Percentiles rank a stretch among this genome's conserved stretches.
Evolutionary conservation across 2,329 filamentous ascomycete species (phyloP).

Genomic region (Basipetospora chlamydospora): DNA sequence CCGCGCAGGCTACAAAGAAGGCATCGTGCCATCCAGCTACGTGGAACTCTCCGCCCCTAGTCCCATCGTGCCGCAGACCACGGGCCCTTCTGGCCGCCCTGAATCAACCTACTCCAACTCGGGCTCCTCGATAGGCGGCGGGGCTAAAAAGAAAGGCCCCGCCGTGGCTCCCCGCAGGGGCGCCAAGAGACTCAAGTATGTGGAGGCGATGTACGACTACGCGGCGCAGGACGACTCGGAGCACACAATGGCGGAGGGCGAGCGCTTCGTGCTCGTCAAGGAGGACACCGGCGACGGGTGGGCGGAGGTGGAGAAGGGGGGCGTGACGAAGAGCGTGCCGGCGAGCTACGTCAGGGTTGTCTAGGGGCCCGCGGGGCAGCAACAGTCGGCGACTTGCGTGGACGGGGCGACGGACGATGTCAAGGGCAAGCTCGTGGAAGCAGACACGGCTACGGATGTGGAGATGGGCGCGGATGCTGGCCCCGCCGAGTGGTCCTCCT

Average conservation of each 20-base stretch:
- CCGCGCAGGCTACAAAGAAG: constrained; percentile 58
- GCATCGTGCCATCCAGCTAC: constrained; percentile 78
- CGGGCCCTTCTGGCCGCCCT: constrained; percentile 41
- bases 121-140: constrained; percentile 42
- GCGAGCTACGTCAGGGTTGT: constrained; percentile 82
- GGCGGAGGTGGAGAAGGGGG: constrained; percentile 91
- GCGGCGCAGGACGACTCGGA: constrained; percentile 72
- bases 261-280: constrained; percentile 79
- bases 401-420: not conserved
- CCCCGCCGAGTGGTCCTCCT: not conserved
- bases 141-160: constrained; percentile 70
- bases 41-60: constrained; percentile 49
- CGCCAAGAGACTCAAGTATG: constrained; percentile 87
- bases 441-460: no score
- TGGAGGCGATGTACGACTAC: constrained; percentile 88
- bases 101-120: constrained; percentile 68
- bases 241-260: constrained; percentile 81
- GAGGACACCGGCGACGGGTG: constrained; percentile 87
- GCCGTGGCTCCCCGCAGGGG: constrained; percentile 81
- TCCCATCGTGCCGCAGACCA: constrained; percentile 28
- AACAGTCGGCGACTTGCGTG: no score
- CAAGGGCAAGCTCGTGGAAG: no score
- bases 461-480: not conserved
- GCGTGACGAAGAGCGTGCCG: constrained; percentile 74
- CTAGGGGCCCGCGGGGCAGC: constrained; percentile 19